Base-by-base conservation (phyloP, 1,284 basidiomycete species). In the Malassezia caprae region DNA sequence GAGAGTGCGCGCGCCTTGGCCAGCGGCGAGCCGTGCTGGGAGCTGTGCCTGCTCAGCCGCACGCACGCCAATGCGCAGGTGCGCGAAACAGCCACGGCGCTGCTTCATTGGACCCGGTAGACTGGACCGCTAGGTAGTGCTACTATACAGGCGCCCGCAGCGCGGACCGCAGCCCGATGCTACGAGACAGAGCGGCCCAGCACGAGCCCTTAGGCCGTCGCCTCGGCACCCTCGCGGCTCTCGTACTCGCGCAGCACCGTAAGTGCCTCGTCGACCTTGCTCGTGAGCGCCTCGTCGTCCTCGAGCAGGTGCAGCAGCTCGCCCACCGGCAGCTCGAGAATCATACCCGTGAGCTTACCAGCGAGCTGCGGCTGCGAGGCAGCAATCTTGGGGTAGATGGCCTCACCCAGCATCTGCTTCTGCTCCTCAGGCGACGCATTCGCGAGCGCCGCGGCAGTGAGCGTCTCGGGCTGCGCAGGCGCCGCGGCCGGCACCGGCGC, bases 341-440 rank as follows among this genome's bases (percentile, higher is more conserved):
- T 71, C 72, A 74, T 74, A 43, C 72, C 72, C 13, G 72, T 74
- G 17, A 74, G 64, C 67, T 74, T 74, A 42, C 72, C 72, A 37
- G 72, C 72, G 28, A 73, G 64, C 56, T 71, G 67, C 40, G 68
- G 65, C 56, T 72, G 72, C 44, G 49, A 54, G 26, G 61, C 65
- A 17, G 64, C 65, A 53, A 74, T 71, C 65, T 73, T 71, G 52
- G 72, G 72, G 67, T 74, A 74, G 62, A 74, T 72, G 27, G 72
- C 72, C 62, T 74, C 72, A 39, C 72, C 72, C 37, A 74, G 65
- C 68, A 74, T 74, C 62, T 74, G 72, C 72, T 74, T 74, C 65
- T 74, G 72, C 63, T 74, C 72, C 51, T 74, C 72, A 41, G 72
- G 72, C 58, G 70, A 65, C 15, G 72, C 72, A 56, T 71, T 69